These are phyloP conservation scores for Pelargonium australe DNA, from an alignment of 441 rosid species.

Conservation along the genomic window DNA sequence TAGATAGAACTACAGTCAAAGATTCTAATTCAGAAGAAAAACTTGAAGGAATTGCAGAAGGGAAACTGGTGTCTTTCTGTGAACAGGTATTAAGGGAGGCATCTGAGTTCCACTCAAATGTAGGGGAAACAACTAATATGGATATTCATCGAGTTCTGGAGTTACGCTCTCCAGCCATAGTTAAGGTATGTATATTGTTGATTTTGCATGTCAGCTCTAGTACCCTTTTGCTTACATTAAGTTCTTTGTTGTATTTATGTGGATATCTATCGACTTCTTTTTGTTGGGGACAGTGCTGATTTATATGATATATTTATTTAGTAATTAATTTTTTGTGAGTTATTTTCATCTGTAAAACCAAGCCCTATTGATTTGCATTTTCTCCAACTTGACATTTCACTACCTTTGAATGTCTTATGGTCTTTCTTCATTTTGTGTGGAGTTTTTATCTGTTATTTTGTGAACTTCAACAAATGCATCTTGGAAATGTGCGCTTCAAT, in stretches of 20 bases:
- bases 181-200: conserved; percentile 50
- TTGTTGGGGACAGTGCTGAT: not conserved
- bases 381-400: not conserved
- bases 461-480: not conserved
- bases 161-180: conserved; percentile 88
- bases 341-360: conserved; percentile 2
- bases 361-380: not conserved
- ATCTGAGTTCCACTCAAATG: conserved; percentile 69
- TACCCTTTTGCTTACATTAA: not conserved
- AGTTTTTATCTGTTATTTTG: not conserved
- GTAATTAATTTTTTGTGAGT: not conserved
- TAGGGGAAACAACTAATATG: conserved; percentile 78
- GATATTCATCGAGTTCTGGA: conserved; percentile 85
- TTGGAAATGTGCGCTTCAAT: not conserved
- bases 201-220: not conserved
- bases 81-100: conserved; percentile 86
- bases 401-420: not conserved
- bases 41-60: conserved; percentile 76
- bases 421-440: conserved; percentile 1
- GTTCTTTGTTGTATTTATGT: conserved; percentile 2
- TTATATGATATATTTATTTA: not conserved
- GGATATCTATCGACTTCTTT: not conserved
- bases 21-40: conserved; percentile 38
- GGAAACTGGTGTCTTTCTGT: conserved; percentile 78
- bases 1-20: conserved; percentile 24